Evolutionary conservation across 1,139 yeast species (phyloP).

Genomic region (Debaryomyces subglobosus): DNA sequence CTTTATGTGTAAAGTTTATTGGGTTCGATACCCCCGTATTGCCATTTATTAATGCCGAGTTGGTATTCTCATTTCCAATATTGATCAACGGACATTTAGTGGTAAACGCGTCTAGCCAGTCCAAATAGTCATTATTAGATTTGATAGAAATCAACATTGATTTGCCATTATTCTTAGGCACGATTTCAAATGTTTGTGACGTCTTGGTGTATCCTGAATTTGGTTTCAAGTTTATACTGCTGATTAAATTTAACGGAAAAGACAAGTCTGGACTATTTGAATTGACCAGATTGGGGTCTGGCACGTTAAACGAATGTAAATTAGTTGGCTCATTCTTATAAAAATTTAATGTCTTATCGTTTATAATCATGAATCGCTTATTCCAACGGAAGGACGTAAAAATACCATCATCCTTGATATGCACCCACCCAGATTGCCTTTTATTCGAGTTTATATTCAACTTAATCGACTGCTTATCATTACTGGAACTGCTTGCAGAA

Average conservation of each 20-base stretch:
- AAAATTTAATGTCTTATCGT: conserved; percentile 74
- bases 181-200: conserved; percentile 75
- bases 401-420: conserved; percentile 87
- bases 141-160: conserved; percentile 77
- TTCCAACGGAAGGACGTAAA: conserved; percentile 88
- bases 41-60: conserved; percentile 24
- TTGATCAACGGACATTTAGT: conserved; percentile 75
- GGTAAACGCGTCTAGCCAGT: conserved; percentile 91
- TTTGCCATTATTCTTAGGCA: conserved; percentile 60
- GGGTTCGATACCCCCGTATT: conserved; percentile 81
- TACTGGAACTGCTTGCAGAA: conserved; percentile 10
- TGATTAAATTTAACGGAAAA: conserved; percentile 44
- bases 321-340: conserved; percentile 63
- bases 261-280: conserved; percentile 39
- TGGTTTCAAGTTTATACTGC: conserved; percentile 43
- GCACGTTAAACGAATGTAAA: conserved; percentile 8
- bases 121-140: conserved; percentile 76
- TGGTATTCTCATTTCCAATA: conserved; percentile 31
- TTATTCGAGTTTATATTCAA: conserved; percentile 33
- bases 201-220: conserved; percentile 57
- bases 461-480: conserved; percentile 17
- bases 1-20: conserved; percentile 73
- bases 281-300: conserved; percentile 13
- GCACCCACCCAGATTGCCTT: conserved; percentile 76
- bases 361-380: conserved; percentile 76